Percentiles rank a stretch among this genome's conserved stretches.
These are phyloP conservation scores for Scutellaria galericulata DNA, from an alignment of 257 asterid genomes.

Conservation along the genomic window DNA sequence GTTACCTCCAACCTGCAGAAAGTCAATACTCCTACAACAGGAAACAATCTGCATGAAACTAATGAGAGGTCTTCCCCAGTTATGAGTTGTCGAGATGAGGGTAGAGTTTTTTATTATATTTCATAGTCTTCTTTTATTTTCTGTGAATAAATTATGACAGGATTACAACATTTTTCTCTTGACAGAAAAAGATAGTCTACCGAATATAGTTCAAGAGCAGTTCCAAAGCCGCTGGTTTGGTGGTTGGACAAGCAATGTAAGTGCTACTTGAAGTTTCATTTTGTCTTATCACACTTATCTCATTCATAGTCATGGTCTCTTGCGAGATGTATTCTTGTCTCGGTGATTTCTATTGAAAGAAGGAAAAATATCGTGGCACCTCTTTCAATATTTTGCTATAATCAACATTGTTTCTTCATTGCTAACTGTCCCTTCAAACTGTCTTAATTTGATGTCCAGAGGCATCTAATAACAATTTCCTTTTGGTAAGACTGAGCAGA, in stretches of 20 bases:
- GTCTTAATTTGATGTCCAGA: conserved; percentile 3
- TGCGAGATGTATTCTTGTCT: conserved; percentile 20
- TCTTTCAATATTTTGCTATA: conserved; percentile 9
- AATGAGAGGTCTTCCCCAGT: conserved; percentile 43
- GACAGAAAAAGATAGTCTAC: conserved; percentile 45
- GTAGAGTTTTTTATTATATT: conserved; percentile 40
- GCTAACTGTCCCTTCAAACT: neutral
- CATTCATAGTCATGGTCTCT: conserved; percentile 22
- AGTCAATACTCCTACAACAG: conserved; percentile 39
- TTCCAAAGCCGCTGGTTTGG: conserved; percentile 82
- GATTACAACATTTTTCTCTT: conserved; percentile 29
- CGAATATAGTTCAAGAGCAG: conserved; percentile 43
- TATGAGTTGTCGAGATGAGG: conserved; percentile 43
- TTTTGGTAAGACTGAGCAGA: conserved; percentile 7
- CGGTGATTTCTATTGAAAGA: conserved; percentile 14
- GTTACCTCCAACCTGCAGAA: conserved; percentile 50
- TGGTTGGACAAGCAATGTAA: conserved; percentile 75
- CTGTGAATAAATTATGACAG: conserved; percentile 25
- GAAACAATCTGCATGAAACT: conserved; percentile 41
- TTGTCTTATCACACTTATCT: conserved; percentile 16
- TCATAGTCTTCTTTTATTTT: conserved; percentile 30
- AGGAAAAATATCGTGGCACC: conserved; percentile 10
- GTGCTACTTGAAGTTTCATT: conserved; percentile 31
- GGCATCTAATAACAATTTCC: too few species aligned
- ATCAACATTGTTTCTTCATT: neutral